Evolutionary conservation across 306 rosid genomes (phyloP).

Genomic region (Clitoria ternatea): DNA sequence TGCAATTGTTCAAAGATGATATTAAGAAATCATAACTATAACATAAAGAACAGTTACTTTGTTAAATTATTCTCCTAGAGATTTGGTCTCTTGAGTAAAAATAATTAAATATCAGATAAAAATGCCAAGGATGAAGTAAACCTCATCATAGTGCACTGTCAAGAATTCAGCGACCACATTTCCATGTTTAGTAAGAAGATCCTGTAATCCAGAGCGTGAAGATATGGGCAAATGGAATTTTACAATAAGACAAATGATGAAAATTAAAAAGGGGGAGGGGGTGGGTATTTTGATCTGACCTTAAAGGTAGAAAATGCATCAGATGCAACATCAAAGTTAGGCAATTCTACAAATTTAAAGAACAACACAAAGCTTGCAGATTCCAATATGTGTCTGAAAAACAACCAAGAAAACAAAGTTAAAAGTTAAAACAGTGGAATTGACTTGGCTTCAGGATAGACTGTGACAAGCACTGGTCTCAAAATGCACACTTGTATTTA

Average conservation of each 20-base stretch:
- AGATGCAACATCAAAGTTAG: slow-evolving; percentile 87
- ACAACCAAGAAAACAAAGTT: slow-evolving; percentile 37
- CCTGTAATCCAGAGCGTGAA: slow-evolving; percentile 49
- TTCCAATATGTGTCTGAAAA: slow-evolving; percentile 90
- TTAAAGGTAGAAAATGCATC: slow-evolving; percentile 96
- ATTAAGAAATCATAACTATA: slow-evolving; percentile 18
- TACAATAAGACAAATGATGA: slow-evolving; percentile 14
- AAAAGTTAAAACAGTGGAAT: slow-evolving; percentile 32
- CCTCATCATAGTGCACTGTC: slow-evolving; percentile 77
- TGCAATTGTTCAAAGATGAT: slow-evolving; percentile 17
- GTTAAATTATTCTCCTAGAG: slow-evolving; percentile 23
- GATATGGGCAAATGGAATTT: slow-evolving; percentile 11
- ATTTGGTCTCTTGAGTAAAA: slow-evolving; percentile 25
- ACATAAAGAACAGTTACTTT: slow-evolving; percentile 14
- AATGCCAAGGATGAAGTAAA: slow-evolving; percentile 35
- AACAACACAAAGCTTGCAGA: slow-evolving; percentile 89
- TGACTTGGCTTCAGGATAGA: slow-evolving; percentile 7
- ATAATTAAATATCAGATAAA: slow-evolving; percentile 25
- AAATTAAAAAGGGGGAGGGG: background rate
- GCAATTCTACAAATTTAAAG: slow-evolving; percentile 89
- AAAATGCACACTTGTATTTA: background rate
- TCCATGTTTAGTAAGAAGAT: slow-evolving; percentile 82
- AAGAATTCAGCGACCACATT: slow-evolving; percentile 68
- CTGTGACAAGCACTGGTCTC: background rate
- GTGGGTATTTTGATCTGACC: slow-evolving; percentile 45